phyloP scores from a whole-genome alignment of 768 basidiomycete species.

The Rhizopogon roseolus region DNA sequence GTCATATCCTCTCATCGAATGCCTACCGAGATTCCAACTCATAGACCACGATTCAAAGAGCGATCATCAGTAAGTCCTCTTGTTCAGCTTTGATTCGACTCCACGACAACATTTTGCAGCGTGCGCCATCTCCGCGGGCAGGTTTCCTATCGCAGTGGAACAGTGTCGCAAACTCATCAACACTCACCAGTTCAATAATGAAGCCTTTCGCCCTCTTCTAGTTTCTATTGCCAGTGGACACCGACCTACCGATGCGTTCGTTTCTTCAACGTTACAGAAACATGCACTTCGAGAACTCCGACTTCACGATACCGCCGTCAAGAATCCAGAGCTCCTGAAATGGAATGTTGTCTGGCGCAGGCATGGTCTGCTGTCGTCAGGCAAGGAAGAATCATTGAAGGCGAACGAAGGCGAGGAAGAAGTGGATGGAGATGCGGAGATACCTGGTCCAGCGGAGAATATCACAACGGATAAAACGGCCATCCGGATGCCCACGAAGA shows the following conservation, averaged over 20 bases:
- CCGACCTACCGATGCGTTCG: conserved; percentile 69
- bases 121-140: conserved; percentile 58
- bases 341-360: conserved; percentile 62
- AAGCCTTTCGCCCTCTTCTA: conserved; percentile 73
- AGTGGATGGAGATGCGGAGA: conserved; percentile 25
- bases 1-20: conserved; percentile 71
- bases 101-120: conserved; percentile 38
- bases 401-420: conserved; percentile 24
- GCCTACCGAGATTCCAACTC: conserved; percentile 58
- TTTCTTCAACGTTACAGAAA: conserved; percentile 76
- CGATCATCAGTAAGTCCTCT: conserved; percentile 60
- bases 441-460: conserved; percentile 8
- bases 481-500: conserved; percentile 54
- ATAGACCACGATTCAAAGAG: conserved; percentile 71
- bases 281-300: conserved; percentile 78
- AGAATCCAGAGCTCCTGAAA: conserved; percentile 52
- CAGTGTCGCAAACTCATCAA: conserved; percentile 74
- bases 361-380: conserved; percentile 41
- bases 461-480: conserved; percentile 18
- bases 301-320: conserved; percentile 59
- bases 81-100: not conserved
- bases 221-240: conserved; percentile 71
- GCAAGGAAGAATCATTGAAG: conserved; percentile 26
- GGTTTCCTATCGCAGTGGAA: conserved; percentile 58
- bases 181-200: conserved; percentile 80